Evolutionary conservation across 2,329 filamentous ascomycete species (phyloP).

Genomic region (Talaromyces sp.): DNA sequence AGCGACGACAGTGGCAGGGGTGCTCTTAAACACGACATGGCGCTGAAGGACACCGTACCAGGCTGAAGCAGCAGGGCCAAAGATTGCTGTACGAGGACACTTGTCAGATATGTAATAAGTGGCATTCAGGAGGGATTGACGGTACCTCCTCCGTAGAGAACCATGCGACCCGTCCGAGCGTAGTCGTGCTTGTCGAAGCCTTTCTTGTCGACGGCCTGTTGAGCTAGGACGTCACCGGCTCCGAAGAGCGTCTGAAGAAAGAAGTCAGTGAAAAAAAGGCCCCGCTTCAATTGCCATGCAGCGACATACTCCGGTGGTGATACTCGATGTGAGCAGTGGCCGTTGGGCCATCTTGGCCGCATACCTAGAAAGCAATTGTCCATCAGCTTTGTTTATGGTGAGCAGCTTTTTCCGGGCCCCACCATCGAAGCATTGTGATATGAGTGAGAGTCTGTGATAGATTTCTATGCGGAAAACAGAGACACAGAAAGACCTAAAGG

Average conservation of each 20-base stretch:
- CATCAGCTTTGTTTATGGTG: not conserved
- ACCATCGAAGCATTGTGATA: constrained; percentile 32
- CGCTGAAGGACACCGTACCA: constrained; percentile 80
- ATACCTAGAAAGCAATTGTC: constrained; percentile 55
- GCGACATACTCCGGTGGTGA: constrained; percentile 66
- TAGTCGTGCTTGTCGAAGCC: constrained; percentile 70
- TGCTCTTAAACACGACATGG: constrained; percentile 59
- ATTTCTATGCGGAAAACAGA: not conserved
- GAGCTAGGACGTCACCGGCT: constrained; percentile 82
- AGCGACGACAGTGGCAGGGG: constrained; percentile 65
- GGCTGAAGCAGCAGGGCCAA: constrained; percentile 78
- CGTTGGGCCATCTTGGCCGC: constrained; percentile 72
- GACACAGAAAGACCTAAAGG: not conserved
- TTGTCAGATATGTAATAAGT: not conserved
- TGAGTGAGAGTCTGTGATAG: not conserved
- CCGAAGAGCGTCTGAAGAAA: constrained; percentile 68
- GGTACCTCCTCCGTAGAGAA: constrained; percentile 44
- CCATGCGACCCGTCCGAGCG: constrained; percentile 44
- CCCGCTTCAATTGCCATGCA: constrained; percentile 4
- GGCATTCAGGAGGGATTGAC: not conserved
- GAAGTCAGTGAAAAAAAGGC: not conserved
- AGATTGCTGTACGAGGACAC: constrained; percentile 53
- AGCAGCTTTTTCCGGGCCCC: constrained; percentile 9
- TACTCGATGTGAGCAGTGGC: constrained; percentile 81
- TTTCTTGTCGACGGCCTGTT: constrained; percentile 81